A percentile compares a stretch with the other conserved stretches of the same genome.
These are phyloP conservation scores for Boeremia exigua DNA, from an alignment of 2,329 filamentous ascomycete genomes.

Conservation along the genomic window DNA sequence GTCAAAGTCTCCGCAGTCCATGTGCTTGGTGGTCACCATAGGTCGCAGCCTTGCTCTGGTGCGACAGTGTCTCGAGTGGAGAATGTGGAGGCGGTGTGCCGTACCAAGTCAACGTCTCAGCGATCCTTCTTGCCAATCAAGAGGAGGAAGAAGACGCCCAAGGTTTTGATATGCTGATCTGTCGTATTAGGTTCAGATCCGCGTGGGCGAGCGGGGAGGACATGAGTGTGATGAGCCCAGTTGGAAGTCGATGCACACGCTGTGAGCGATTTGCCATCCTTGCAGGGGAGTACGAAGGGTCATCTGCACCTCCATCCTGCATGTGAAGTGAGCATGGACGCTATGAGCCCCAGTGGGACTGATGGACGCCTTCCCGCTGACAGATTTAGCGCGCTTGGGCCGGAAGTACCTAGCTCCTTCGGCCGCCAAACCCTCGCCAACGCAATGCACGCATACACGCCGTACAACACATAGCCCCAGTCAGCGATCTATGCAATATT, in stretches of 20 bases:
- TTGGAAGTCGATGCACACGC: conserved; percentile 2
- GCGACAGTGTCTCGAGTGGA: not conserved
- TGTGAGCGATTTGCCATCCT: not conserved
- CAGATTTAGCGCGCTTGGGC: conserved; percentile 7
- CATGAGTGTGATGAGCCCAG: conserved; percentile 7
- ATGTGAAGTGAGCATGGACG: conserved; percentile 10
- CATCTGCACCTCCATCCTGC: conserved; percentile 10
- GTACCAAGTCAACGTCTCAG: not conserved
- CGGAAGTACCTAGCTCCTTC: not conserved
- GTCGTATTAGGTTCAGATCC: conserved; percentile 1
- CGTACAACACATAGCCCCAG: conserved; percentile 17
- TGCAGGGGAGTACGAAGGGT: conserved; percentile 9
- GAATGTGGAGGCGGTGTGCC: conserved; percentile 7
- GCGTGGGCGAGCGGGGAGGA: conserved; percentile 3
- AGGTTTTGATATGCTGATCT: conserved; percentile 5
- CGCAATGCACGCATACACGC: conserved; percentile 14
- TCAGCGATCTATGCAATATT: conserved; percentile 11
- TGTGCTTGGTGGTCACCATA: not conserved
- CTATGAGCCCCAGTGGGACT: conserved; percentile 2
- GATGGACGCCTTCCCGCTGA: conserved; percentile 8
- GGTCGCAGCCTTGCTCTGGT: not conserved
- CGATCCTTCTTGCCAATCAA: conserved; percentile 1
- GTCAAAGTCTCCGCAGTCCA: not conserved
- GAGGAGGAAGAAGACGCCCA: not conserved
- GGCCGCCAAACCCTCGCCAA: conserved; percentile 8